These are phyloP conservation scores for Penicillium sp. DNA, from an alignment of 2,329 filamentous ascomycete species.

Conservation along the genomic window DNA sequence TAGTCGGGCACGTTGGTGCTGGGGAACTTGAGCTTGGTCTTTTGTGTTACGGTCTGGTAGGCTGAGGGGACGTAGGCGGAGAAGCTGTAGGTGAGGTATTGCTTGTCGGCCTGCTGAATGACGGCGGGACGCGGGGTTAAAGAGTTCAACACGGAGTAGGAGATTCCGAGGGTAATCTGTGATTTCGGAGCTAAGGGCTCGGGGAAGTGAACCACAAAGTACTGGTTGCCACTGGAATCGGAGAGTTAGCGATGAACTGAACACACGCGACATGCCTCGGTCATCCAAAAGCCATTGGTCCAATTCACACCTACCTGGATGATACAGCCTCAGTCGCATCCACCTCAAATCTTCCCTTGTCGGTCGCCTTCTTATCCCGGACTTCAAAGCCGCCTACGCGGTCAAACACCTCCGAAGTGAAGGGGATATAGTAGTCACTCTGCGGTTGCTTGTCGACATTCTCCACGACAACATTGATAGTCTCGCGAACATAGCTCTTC, in stretches of 20 bases:
- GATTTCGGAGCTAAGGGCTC: conserved; percentile 67
- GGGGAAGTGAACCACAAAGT: conserved; percentile 77
- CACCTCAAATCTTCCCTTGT: conserved; percentile 61
- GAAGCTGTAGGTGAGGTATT: conserved; percentile 81
- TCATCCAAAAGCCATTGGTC: conserved; percentile 32
- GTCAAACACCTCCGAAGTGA: conserved; percentile 68
- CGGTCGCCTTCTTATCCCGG: conserved; percentile 78
- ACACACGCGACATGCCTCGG: neutral
- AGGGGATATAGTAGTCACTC: conserved; percentile 85
- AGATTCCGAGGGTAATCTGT: conserved; percentile 82
- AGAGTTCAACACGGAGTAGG: conserved; percentile 74
- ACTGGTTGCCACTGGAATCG: conserved; percentile 61
- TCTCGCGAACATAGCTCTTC: conserved; percentile 85
- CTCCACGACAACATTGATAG: conserved; percentile 88
- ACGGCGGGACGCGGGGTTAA: conserved; percentile 72
- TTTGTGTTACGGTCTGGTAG: conserved; percentile 85
- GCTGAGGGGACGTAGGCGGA: conserved; percentile 78
- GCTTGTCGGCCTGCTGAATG: conserved; percentile 78
- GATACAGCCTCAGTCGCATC: conserved; percentile 61
- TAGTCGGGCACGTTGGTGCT: conserved; percentile 76
- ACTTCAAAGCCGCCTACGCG: conserved; percentile 83
- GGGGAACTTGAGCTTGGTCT: conserved; percentile 91
- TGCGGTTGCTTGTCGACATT: conserved; percentile 76
- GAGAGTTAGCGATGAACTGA: conserved; percentile 5
- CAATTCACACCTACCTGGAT: conserved; percentile 51